phyloP scores from a whole-genome alignment of 192 early-diverging fungal species.

The Kickxella alabastrina region DNA sequence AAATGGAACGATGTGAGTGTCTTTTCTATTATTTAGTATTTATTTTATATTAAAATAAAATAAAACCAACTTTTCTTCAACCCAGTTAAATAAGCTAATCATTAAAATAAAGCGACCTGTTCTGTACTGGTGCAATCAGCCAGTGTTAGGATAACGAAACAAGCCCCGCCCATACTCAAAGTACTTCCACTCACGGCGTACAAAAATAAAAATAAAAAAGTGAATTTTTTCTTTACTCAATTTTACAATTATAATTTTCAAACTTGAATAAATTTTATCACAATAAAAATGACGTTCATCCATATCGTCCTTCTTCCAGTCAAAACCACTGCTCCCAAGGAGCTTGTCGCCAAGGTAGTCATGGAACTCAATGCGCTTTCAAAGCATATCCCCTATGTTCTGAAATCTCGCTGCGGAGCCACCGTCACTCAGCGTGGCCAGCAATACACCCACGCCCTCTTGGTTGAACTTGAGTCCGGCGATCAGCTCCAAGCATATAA shows the following conservation, averaged over 20 bases:
- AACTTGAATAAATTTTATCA: too few species aligned
- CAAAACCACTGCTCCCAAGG: constrained; percentile 11
- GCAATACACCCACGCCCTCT: constrained; percentile 36
- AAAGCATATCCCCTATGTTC: constrained; percentile 25
- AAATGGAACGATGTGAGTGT: too few species aligned
- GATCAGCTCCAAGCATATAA: constrained; percentile 20
- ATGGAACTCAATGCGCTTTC: constrained; percentile 14
- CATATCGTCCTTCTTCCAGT: constrained; percentile 39
- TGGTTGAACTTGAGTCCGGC: constrained; percentile 24
- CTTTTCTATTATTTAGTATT: too few species aligned
- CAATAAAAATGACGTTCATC: constrained; percentile 26
- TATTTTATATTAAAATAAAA: too few species aligned
- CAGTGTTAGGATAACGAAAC: too few species aligned
- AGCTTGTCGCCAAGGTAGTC: constrained; percentile 18
- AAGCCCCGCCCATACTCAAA: too few species aligned
- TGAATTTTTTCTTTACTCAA: neutral
- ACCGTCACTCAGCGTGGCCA: constrained; percentile 35
- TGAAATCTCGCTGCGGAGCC: constrained; percentile 23
- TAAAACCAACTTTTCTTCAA: too few species aligned
- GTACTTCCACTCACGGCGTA: too few species aligned
- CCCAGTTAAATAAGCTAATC: too few species aligned
- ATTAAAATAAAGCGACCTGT: too few species aligned
- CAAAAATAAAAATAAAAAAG: too few species aligned
- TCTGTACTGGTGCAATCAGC: too few species aligned
- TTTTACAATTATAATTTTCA: neutral